Evolutionary conservation across 345 rosid species (phyloP).

Genomic region (Lepidium aucheri): DNA sequence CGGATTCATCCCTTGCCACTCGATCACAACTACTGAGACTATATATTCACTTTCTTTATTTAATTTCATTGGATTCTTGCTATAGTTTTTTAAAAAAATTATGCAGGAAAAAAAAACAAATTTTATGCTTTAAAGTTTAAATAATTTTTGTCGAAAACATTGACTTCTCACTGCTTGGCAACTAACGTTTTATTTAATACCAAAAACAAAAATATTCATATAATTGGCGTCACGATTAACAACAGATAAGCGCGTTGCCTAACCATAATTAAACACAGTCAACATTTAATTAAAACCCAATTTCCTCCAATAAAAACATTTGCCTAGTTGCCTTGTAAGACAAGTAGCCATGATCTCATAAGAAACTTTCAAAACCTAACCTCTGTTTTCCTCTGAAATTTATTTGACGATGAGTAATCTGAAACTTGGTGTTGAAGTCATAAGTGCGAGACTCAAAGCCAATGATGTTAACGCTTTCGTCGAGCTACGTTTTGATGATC

Average conservation of each 20-base stretch:
- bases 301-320: background rate
- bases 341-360: slow-evolving; percentile 29
- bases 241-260: slow-evolving; percentile 16
- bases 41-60: too few relatives aligned
- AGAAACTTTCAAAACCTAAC: slow-evolving; percentile 19
- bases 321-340: slow-evolving; percentile 11
- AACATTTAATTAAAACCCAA: slow-evolving; percentile 13
- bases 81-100: too few relatives aligned
- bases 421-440: slow-evolving; percentile 84
- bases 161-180: background rate
- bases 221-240: slow-evolving; percentile 20
- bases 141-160: background rate
- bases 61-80: too few relatives aligned
- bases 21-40: too few relatives aligned
- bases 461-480: slow-evolving; percentile 59
- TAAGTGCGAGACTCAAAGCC: slow-evolving; percentile 62
- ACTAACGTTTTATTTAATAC: slow-evolving; percentile 10
- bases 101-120: background rate
- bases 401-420: slow-evolving; percentile 45
- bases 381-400: background rate
- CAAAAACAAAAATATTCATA: background rate
- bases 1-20: too few relatives aligned
- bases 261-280: slow-evolving; percentile 18
- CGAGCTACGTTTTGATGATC: slow-evolving; percentile 76
- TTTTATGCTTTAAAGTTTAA: background rate